Conservation (phyloP, 208 protist species). For the Leishmania arabica region DNA sequence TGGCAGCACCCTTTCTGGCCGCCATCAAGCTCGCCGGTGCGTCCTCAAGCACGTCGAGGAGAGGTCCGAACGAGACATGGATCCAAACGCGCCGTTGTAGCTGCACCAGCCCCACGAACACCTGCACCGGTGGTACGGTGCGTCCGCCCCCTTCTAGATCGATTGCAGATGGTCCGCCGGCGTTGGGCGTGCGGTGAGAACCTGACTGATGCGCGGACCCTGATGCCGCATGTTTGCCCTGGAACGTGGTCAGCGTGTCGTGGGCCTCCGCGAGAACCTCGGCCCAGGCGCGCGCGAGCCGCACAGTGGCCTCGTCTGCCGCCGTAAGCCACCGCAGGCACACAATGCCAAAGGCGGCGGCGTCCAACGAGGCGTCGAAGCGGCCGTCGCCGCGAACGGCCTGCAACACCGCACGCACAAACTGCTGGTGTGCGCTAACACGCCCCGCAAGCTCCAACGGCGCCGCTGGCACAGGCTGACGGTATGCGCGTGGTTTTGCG, state of each 20-base stretch:
- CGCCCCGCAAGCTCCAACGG: background rate
- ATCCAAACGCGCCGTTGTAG: conserved; percentile 50
- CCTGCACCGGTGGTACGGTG: conserved; percentile 5
- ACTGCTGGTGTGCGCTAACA: conserved; percentile 18
- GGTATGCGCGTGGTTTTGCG: background rate
- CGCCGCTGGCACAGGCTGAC: background rate
- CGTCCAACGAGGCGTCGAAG: conserved; percentile 61
- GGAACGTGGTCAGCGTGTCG: background rate
- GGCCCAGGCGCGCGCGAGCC: conserved; percentile 26
- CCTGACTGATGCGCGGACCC: background rate
- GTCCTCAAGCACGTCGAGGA: background rate
- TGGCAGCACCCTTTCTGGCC: background rate
- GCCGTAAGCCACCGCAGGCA: conserved; percentile 63
- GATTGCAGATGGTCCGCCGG: background rate
- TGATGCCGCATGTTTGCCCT: background rate
- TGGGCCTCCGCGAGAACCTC: background rate
- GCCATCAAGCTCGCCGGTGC: background rate
- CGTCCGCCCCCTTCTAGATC: background rate
- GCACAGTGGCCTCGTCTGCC: conserved; percentile 55
- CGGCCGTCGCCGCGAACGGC: conserved; percentile 59
- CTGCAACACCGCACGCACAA: conserved; percentile 29
- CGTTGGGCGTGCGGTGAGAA: background rate
- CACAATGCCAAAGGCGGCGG: conserved; percentile 55
- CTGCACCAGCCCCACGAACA: conserved; percentile 41
- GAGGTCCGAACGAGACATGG: conserved; percentile 18